These are phyloP conservation scores for Actinidia polygama DNA, from an alignment of 179 eudicot species.

Conservation along the genomic window DNA sequence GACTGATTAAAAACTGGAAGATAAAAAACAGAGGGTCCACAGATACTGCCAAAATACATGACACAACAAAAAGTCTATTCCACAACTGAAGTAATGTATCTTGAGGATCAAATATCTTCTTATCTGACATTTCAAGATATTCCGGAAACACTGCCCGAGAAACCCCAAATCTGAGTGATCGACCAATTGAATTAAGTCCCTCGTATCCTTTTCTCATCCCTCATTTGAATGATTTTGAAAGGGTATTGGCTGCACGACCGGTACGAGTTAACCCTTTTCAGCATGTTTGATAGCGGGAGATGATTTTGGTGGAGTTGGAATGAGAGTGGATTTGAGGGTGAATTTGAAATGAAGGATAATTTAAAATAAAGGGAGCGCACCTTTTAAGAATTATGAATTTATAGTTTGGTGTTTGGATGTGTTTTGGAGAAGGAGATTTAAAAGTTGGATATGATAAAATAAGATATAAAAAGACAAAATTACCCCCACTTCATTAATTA, in stretches of 20 bases:
- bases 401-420: no score
- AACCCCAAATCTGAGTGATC: conserved; percentile 87
- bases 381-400: no score
- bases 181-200: conserved; percentile 88
- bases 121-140: conserved; percentile 90
- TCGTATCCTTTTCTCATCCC: conserved; percentile 85
- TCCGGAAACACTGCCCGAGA: conserved; percentile 92
- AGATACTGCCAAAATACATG: conserved; percentile 85
- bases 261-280: conserved; percentile 43
- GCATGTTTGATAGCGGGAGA: no score
- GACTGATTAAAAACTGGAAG: conserved; percentile 70
- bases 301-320: no score
- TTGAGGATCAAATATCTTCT: conserved; percentile 96
- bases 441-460: no score
- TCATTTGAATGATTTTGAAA: conserved; percentile 71
- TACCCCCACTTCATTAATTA: no score
- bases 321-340: no score
- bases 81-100: conserved; percentile 85
- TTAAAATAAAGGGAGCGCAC: no score
- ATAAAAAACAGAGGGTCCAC: conserved; percentile 94
- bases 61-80: conserved; percentile 83
- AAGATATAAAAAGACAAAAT: no score
- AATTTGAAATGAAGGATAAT: no score
- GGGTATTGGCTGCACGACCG: conserved; percentile 39
- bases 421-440: no score